Conservation (phyloP, 1,284 basidiomycete species). For the Limonomyces culmigenus region DNA sequence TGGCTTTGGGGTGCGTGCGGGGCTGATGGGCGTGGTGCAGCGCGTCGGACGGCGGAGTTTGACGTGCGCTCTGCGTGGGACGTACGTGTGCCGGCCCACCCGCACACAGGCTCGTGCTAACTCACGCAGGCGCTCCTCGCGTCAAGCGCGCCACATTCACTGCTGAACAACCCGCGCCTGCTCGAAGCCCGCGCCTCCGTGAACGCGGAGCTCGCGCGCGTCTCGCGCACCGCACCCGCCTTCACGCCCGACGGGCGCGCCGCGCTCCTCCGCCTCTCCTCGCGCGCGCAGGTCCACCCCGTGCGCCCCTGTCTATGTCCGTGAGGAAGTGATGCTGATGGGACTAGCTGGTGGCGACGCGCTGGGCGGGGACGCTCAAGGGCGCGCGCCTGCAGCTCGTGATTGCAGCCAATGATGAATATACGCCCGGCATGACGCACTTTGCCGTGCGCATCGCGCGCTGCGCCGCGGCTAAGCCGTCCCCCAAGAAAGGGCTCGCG, state of each 20-base stretch:
- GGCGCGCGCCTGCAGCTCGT: slow-evolving; percentile 15
- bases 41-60: slow-evolving; percentile 10
- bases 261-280: slow-evolving; percentile 14
- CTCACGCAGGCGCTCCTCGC: slow-evolving; percentile 6
- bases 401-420: slow-evolving; percentile 16
- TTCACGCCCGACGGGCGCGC: slow-evolving; percentile 17
- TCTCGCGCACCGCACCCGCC: slow-evolving; percentile 11
- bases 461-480: neutral
- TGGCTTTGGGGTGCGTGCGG: no score
- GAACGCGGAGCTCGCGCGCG: slow-evolving; percentile 12
- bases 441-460: slow-evolving; percentile 14
- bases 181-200: slow-evolving; percentile 11
- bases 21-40: no score
- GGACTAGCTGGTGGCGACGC: slow-evolving; percentile 13
- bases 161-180: slow-evolving; percentile 5
- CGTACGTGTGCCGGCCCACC: slow-evolving; percentile 3
- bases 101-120: neutral
- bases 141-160: slow-evolving; percentile 7
- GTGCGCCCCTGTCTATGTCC: slow-evolving; percentile 5
- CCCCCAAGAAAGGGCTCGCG: neutral
- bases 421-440: slow-evolving; percentile 14
- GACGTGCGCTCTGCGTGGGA: slow-evolving; percentile 12
- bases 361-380: slow-evolving; percentile 16
- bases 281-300: slow-evolving; percentile 15
- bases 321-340: neutral